A percentile compares a stretch with the other conserved stretches of the same genome.
These are phyloP conservation scores for Phialophora chinensis DNA, from an alignment of 2,329 filamentous ascomycete species.

Conservation along the genomic window DNA sequence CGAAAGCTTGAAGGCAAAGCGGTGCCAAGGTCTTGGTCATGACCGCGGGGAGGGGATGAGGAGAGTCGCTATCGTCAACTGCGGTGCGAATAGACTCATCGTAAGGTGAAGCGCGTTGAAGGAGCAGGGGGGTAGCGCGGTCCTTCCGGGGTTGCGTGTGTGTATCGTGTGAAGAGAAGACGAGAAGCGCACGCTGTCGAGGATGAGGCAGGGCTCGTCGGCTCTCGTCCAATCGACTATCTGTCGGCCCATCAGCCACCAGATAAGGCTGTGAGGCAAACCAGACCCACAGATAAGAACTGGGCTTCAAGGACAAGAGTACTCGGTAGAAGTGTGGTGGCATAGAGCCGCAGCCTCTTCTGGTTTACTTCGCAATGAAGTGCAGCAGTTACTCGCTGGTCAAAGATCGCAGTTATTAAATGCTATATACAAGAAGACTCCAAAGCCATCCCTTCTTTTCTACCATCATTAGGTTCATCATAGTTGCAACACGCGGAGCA, in stretches of 20 bases:
- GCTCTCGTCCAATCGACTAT: neutral
- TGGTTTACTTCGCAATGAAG: neutral
- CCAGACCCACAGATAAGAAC: neutral
- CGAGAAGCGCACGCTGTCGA: neutral
- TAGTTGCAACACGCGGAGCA: neutral
- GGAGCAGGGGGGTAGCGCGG: neutral
- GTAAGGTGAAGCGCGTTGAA: neutral
- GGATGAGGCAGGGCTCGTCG: neutral
- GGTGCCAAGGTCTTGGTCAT: conserved; percentile 3
- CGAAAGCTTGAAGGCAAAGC: neutral
- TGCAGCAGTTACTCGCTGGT: neutral
- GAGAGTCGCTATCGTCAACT: neutral
- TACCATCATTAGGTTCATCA: neutral
- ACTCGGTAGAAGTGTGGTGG: neutral
- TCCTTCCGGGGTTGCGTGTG: neutral
- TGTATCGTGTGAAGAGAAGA: neutral
- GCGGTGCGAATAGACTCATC: conserved; percentile 4
- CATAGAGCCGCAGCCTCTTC: neutral
- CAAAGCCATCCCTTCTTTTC: neutral
- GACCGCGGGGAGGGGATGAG: neutral
- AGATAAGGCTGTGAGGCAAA: neutral
- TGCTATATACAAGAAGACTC: conserved; percentile 6
- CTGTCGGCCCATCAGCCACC: neutral
- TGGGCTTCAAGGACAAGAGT: neutral
- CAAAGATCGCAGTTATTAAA: neutral